Conservation (phyloP, 2,329 filamentous ascomycete species). For the Aspergillus texensis region DNA sequence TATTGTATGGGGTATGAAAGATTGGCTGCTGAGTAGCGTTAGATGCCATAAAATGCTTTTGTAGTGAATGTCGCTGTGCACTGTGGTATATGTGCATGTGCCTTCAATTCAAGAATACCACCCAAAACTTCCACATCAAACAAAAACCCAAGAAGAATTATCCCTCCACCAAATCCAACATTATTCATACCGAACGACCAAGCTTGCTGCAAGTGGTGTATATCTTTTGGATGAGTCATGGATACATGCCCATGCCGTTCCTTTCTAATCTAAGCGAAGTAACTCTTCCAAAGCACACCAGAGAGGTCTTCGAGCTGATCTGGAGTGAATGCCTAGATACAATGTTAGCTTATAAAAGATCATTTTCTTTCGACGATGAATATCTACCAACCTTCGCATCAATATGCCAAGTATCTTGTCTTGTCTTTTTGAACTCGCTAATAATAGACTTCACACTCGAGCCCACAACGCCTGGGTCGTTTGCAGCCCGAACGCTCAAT, state of each 20-base stretch:
- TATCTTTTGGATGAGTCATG: background rate
- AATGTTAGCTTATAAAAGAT: conserved; percentile 7
- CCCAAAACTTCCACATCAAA: background rate
- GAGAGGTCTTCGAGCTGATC: conserved; percentile 95
- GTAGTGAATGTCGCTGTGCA: background rate
- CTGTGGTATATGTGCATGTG: background rate
- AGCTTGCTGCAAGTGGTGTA: background rate
- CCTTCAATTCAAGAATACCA: background rate
- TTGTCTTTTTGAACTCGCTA: conserved; percentile 98
- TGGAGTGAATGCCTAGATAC: conserved; percentile 71
- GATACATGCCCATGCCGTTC: background rate
- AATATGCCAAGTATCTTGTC: conserved; percentile 97
- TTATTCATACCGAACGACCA: background rate
- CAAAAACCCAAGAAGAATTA: background rate
- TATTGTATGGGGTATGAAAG: no score
- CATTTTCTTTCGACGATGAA: background rate
- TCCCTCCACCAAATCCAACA: background rate
- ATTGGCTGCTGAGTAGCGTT: background rate
- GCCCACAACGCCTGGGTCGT: conserved; percentile 87
- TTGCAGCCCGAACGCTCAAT: conserved; percentile 80
- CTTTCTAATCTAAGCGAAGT: conserved; percentile 71
- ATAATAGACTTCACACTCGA: conserved; percentile 94
- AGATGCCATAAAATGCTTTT: background rate
- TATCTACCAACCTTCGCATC: conserved; percentile 81
- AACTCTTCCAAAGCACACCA: conserved; percentile 98